Evolutionary conservation across 164 flowering plant genomes (phyloP).

Genomic region (Kalanchoe fedtschenkoi): DNA sequence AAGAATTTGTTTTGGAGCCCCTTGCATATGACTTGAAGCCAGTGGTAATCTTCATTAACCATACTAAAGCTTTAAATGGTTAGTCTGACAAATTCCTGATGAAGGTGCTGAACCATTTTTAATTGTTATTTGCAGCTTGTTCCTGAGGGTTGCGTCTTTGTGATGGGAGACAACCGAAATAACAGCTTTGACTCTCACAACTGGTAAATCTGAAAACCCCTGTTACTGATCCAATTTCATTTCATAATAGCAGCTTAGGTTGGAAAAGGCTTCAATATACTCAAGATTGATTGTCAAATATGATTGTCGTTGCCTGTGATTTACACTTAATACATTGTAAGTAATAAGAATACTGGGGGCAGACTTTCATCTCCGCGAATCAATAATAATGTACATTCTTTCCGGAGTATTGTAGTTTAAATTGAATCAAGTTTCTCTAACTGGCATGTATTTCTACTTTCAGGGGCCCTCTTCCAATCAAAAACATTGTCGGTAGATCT

Average conservation of each 20-base stretch:
- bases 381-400: not conserved
- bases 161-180: constrained; percentile 95
- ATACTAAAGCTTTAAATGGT: not conserved
- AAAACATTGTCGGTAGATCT: constrained; percentile 83
- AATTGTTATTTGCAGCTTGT: constrained; percentile 49
- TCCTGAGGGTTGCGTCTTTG: constrained; percentile 91
- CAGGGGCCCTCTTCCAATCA: constrained; percentile 96
- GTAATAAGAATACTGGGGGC: not conserved
- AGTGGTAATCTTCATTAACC: constrained; percentile 32
- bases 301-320: constrained; percentile 4
- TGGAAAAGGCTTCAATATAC: not conserved
- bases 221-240: not conserved
- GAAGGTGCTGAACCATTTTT: not conserved
- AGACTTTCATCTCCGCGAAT: not conserved
- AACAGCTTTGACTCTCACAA: constrained; percentile 90
- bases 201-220: constrained; percentile 39
- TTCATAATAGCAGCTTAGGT: not conserved
- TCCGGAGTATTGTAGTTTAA: not conserved
- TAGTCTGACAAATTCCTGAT: not conserved
- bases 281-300: not conserved
- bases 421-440: not conserved
- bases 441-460: constrained; percentile 11
- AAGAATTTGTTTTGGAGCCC: constrained; percentile 82
- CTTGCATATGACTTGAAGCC: constrained; percentile 76
- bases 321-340: not conserved